Evolutionary conservation across 768 basidiomycete genomes (phyloP), one percentile per base, ranked within the genome.

Genomic region (Lentinula boryana): DNA sequence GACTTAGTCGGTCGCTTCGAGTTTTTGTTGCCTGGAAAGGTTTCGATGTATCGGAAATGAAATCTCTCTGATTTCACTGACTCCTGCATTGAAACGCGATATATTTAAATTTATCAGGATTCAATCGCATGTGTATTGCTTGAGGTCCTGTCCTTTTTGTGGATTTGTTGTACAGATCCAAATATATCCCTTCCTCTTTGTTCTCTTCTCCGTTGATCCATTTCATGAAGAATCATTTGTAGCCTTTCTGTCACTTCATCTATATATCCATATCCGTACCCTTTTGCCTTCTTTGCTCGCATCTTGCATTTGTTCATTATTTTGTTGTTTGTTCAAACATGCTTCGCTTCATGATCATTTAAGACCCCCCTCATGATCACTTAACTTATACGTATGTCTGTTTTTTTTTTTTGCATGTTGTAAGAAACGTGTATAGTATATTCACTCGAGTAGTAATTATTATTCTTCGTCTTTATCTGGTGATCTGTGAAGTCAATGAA

Each of bases 11-110:
- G 52, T 76, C 78, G 15, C 70, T 84, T 61, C 77, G 80, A 41
- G 78, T 82, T 7, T 83, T 82, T 66, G 80, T 82, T 12, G 84
- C 82, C 54, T 84, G 85, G 83, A 87, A 86, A 71, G 67, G 51
- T 75, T 50, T 72, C 63, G 62, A 48, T 9, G 32, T 5, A 12
- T 18, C 13, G 33, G 36, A 21, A 54, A 36, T 18, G 18, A n/a
- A 16, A 18, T 15, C 12, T 16, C 10, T 7, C 5, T n/a, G 10
- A 15, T 38, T 15, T 54, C 15, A 52, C 13, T 35, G 51, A 27
- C 0, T 2, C 36, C 21, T 38, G 12, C 3, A 5, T 5, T 32
- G 4, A 1, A 31, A 35, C 16, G 13, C 36, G 33, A 33, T 21
- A 32, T 40, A 54, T 40, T 16, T 40, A 54, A 33, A 54, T 54